phyloP scores from a whole-genome alignment of 2,329 filamentous ascomycete species.

The Podosphaera aphanis region DNA sequence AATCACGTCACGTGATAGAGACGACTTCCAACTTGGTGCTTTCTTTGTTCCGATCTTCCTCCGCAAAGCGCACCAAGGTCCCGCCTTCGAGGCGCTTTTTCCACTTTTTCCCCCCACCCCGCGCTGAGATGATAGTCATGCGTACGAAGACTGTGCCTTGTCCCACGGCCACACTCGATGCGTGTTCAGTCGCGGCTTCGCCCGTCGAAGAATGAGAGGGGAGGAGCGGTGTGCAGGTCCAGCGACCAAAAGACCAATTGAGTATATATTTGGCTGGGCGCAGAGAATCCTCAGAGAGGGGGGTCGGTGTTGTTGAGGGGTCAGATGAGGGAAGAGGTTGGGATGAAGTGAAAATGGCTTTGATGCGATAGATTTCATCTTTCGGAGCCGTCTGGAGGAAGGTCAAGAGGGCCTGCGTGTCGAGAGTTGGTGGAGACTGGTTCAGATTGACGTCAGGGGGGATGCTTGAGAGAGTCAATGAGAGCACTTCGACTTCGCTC shows the following conservation, averaged over 20 bases:
- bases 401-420: constrained; percentile 37
- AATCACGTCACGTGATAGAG: neutral
- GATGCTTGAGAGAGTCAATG: constrained; percentile 36
- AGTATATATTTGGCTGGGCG: constrained; percentile 48
- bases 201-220: constrained; percentile 18
- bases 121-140: constrained; percentile 54
- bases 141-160: constrained; percentile 22
- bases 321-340: constrained; percentile 26
- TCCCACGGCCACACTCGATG: constrained; percentile 25
- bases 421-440: constrained; percentile 19
- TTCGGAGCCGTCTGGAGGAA: constrained; percentile 57
- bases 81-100: constrained; percentile 44
- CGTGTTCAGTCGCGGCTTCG: constrained; percentile 27
- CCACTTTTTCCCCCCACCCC: constrained; percentile 55
- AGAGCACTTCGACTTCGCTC: constrained; percentile 75
- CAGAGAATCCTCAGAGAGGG: constrained; percentile 1
- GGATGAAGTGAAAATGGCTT: constrained; percentile 35
- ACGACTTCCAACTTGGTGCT: neutral
- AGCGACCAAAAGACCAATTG: constrained; percentile 94
- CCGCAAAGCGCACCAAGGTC: constrained; percentile 26
- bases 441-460: constrained; percentile 3
- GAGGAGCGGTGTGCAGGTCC: constrained; percentile 57
- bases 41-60: constrained; percentile 14
- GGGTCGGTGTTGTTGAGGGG: constrained; percentile 10
- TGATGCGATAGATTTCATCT: constrained; percentile 90